A percentile compares a stretch with the other conserved stretches of the same genome.
These are phyloP conservation scores for Trifolium dubium DNA, from an alignment of 306 rosid genomes.

Conservation along the genomic window DNA sequence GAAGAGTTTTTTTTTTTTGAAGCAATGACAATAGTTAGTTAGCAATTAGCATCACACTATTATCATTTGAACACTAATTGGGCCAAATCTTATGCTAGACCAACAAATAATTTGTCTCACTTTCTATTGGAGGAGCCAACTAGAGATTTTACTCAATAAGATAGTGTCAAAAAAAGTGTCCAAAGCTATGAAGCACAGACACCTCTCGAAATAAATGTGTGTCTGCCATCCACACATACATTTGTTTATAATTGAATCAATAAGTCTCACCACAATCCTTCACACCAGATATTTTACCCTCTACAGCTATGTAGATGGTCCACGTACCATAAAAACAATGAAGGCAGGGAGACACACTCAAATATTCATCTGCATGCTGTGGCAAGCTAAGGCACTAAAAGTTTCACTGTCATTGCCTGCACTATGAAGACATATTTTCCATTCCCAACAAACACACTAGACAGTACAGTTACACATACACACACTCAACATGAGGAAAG, in stretches of 20 bases:
- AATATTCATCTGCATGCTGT: conserved; percentile 71
- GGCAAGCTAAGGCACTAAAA: conserved; percentile 84
- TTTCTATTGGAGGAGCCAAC: neutral
- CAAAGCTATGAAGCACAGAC: neutral
- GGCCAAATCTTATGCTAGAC: neutral
- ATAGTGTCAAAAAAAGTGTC: neutral
- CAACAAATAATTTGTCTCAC: neutral
- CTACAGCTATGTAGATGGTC: too few relatives aligned
- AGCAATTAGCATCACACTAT: too few relatives aligned
- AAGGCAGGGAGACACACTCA: conserved; percentile 75
- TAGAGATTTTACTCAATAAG: neutral
- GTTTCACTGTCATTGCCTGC: conserved; percentile 94
- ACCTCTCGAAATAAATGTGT: too few relatives aligned
- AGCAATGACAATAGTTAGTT: too few relatives aligned
- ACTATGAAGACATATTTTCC: conserved; percentile 84
- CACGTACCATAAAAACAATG: too few relatives aligned
- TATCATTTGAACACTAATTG: neutral
- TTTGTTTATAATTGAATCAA: too few relatives aligned
- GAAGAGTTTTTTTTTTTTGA: too few relatives aligned
- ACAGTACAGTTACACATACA: conserved; percentile 55
- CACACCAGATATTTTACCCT: too few relatives aligned
- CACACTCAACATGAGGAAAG: conserved; percentile 94
- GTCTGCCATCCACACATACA: too few relatives aligned
- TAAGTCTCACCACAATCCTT: too few relatives aligned
- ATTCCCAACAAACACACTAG: conserved; percentile 92